These are phyloP conservation scores for Sonneratia caseolaris DNA, from an alignment of 345 rosid genomes.

Conservation along the genomic window DNA sequence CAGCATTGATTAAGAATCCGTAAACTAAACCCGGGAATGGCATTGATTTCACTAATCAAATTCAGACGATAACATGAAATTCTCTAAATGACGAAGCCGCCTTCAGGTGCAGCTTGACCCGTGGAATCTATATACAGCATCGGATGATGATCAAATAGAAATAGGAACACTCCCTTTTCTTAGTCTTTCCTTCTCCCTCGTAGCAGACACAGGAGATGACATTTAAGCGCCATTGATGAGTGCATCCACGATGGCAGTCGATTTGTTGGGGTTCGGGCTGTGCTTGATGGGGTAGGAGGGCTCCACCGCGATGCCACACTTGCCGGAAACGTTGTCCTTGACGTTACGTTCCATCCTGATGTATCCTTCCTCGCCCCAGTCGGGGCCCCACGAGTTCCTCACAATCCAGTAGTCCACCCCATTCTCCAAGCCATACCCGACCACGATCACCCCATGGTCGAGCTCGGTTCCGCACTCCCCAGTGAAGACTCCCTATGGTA, in stretches of 20 bases:
- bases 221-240: background rate
- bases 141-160: background rate
- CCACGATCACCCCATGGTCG: slow-evolving; percentile 73
- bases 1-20: background rate
- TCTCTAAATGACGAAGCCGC: background rate
- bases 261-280: slow-evolving; percentile 28
- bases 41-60: background rate
- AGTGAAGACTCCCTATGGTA: slow-evolving; percentile 55
- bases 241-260: background rate
- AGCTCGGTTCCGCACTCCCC: slow-evolving; percentile 56
- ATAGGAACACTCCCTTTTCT: background rate
- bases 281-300: slow-evolving; percentile 51
- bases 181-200: background rate
- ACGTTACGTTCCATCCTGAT: slow-evolving; percentile 36
- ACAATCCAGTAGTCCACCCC: slow-evolving; percentile 81
- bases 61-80: background rate
- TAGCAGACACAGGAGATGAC: background rate
- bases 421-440: slow-evolving; percentile 81
- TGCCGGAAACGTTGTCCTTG: slow-evolving; percentile 18
- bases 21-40: background rate
- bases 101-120: background rate
- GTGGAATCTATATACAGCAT: background rate
- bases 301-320: slow-evolving; percentile 50
- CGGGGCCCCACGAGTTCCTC: slow-evolving; percentile 63
- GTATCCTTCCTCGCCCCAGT: slow-evolving; percentile 66